Evolutionary conservation across 2,329 filamentous ascomycete species (phyloP), one percentile per base, ranked within the genome.

Genomic region (Alternaria sp.): DNA sequence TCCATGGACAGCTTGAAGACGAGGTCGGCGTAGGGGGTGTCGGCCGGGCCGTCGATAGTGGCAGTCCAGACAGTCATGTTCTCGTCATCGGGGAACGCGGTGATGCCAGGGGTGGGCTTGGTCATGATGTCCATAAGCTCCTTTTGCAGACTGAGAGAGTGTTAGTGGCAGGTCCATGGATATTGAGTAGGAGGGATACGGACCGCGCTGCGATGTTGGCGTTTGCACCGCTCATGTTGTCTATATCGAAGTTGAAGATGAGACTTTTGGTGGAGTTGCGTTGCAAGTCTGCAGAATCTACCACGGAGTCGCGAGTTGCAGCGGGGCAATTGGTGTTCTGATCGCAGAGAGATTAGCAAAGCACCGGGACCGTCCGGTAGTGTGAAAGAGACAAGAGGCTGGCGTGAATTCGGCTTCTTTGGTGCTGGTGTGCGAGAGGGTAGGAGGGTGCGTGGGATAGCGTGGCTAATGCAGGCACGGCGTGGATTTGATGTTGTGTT

Each of bases 41-140:
- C 94, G 62, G 90, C 88, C 47, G 96, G 96, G 13, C 96, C 96
- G 72, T 91, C 89, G 79, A 99, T 97, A 47, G 96, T 99, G 54
- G 93, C 96, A 43, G 90, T 93, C 96, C 96, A 99, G 36, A 89
- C 89, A 1, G 70, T 73, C 74, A 97, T 90, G 84, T 97, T 96
- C 79, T 93, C 92, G 78, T 96, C 93, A 62, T 93, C 91, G 26
- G 96, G 96, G 81, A 99, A 99, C 67, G 96, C 96, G 59, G 94
- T 97, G 76, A 98, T 90, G 70, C 96, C 96, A 13, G 94, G 93
- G 1, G 95, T 94, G 2, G 94, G 91, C 45, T 94, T 94, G 74
- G 93, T 94, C 96, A 99, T 98, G 73, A 99, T 89, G 81, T 96
- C 91, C 95, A 99, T 98, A 71, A 99, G 87, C 83, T 99, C 96